Percentiles rank a stretch among this genome's conserved stretches.
These are phyloP conservation scores for Fusarium vanettenii DNA, from an alignment of 2,329 filamentous ascomycete species.

Conservation along the genomic window DNA sequence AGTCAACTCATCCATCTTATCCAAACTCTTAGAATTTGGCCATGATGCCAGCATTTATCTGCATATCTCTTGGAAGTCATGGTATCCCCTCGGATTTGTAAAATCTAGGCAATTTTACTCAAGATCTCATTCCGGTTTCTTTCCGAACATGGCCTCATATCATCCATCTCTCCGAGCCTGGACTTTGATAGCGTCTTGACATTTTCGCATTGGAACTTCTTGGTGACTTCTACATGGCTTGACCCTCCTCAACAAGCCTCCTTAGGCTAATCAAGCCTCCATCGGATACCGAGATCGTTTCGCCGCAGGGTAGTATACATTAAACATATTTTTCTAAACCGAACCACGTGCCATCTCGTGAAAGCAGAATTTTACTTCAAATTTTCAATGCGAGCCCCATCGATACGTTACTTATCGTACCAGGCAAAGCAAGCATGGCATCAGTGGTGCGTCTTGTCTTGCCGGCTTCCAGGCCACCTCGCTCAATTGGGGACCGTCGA, in stretches of 20 bases:
- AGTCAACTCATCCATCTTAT: conserved; percentile 49
- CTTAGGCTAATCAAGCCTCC: neutral
- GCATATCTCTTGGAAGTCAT: neutral
- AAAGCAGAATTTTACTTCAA: neutral
- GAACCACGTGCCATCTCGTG: neutral
- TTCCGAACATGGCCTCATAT: conserved; percentile 1
- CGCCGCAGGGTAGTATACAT: conserved; percentile 1
- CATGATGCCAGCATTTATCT: conserved; percentile 22
- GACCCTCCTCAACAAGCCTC: neutral
- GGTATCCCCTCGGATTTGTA: conserved; percentile 1
- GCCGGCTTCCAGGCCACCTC: conserved; percentile 14
- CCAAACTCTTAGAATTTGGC: conserved; percentile 1
- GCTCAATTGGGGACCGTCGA: conserved; percentile 2
- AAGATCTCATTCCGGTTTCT: conserved; percentile 9
- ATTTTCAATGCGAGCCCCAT: conserved; percentile 6
- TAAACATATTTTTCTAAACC: neutral
- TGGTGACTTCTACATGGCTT: neutral
- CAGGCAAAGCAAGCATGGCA: neutral
- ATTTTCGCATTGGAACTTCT: neutral
- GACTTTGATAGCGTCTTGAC: neutral
- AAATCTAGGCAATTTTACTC: conserved; percentile 8
- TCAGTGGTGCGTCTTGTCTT: neutral
- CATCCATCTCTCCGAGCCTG: neutral
- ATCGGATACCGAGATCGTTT: neutral
- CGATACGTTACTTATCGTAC: neutral